A percentile compares a stretch with the other conserved stretches of the same genome.
Conservation (phyloP, 1,284 basidiomycete species). For the Ganoderma lingzhi region DNA sequence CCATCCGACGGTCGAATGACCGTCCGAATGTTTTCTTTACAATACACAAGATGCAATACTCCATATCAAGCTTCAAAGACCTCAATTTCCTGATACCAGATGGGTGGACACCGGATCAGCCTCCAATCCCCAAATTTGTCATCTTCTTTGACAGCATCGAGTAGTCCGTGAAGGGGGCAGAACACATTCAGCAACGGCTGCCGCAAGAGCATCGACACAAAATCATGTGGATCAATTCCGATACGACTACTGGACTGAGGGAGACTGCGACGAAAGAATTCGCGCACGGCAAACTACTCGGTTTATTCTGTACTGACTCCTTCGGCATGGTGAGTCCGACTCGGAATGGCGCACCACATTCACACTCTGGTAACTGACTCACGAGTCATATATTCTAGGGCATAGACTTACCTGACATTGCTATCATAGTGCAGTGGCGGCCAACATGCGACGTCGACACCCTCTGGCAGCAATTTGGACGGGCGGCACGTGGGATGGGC, state of each 20-base stretch:
- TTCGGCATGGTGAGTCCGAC: conserved; percentile 48
- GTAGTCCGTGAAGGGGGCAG: conserved; percentile 36
- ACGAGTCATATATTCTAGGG: too few species aligned
- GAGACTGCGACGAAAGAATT: conserved; percentile 29
- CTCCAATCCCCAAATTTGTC: conserved; percentile 35
- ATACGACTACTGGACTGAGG: conserved; percentile 38
- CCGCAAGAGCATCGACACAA: conserved; percentile 30
- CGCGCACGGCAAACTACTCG: conserved; percentile 24
- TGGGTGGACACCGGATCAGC: conserved; percentile 17
- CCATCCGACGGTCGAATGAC: conserved; percentile 41
- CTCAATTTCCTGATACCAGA: conserved; percentile 43
- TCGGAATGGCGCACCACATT: too few species aligned
- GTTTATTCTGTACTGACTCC: conserved; percentile 39
- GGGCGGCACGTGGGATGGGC: not conserved
- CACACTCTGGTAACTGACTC: too few species aligned
- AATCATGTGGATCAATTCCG: conserved; percentile 43
- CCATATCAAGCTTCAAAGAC: conserved; percentile 39
- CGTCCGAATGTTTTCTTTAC: conserved; percentile 43
- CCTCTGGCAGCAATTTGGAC: not conserved
- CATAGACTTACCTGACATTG: not conserved
- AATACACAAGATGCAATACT: conserved; percentile 38
- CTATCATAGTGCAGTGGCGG: not conserved
- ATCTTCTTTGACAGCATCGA: conserved; percentile 43
- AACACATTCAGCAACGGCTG: conserved; percentile 30
- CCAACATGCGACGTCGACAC: not conserved